Conservation (phyloP, 1,284 basidiomycete species). For the Apiotrichum veenhuisii region DNA sequence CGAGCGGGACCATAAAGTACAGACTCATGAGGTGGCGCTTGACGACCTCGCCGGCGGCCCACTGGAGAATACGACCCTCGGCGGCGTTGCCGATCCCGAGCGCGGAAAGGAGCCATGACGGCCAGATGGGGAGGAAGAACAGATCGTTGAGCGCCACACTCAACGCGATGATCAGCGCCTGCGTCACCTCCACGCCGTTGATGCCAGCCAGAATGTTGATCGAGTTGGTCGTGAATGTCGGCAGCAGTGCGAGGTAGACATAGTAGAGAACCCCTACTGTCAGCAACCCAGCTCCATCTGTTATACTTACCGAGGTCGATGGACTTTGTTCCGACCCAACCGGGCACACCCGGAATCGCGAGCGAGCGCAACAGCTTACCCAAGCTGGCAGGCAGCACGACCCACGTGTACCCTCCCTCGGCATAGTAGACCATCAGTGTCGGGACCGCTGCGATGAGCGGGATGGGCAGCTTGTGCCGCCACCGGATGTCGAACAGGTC, state of each 20-base stretch:
- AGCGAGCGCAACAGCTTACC: conserved; percentile 57
- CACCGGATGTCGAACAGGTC: conserved; percentile 99
- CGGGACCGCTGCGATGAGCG: conserved; percentile 90
- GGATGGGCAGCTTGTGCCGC: conserved; percentile 96
- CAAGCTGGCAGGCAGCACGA: conserved; percentile 85
- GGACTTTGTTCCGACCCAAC: conserved; percentile 56
- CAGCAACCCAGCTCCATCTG: background rate
- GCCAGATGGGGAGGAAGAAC: conserved; percentile 71
- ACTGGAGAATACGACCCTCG: conserved; percentile 40
- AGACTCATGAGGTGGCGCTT: conserved; percentile 90
- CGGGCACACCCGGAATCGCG: conserved; percentile 16
- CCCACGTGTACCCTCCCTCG: conserved; percentile 84
- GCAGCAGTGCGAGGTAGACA: conserved; percentile 90
- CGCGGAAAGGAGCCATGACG: conserved; percentile 64
- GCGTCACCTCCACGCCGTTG: conserved; percentile 91
- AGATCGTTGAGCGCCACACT: conserved; percentile 90
- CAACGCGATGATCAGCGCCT: conserved; percentile 86
- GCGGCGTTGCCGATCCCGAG: conserved; percentile 59
- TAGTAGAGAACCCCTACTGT: conserved; percentile 65
- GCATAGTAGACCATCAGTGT: conserved; percentile 95
- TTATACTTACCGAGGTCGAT: conserved; percentile 74
- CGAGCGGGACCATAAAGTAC: conserved; percentile 92
- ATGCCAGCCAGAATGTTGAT: conserved; percentile 99
- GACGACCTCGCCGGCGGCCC: conserved; percentile 64
- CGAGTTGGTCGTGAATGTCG: conserved; percentile 95